Conservation (phyloP, 495 filamentous ascomycete species). For the Neurospora africana region DNA sequence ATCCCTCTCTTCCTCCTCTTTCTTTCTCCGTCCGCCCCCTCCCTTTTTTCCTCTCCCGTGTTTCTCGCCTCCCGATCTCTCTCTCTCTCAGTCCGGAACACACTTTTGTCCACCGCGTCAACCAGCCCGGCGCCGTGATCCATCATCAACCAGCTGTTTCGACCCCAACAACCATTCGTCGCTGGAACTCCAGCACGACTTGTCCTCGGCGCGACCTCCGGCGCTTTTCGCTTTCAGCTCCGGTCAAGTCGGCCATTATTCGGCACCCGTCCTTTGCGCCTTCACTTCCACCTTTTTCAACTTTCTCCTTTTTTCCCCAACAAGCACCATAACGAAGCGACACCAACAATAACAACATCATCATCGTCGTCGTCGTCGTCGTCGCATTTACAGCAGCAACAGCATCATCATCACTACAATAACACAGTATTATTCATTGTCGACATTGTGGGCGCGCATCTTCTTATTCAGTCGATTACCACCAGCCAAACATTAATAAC, state of each 20-base stretch:
- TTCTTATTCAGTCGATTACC: neutral
- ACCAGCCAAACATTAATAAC: neutral
- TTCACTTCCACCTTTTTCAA: neutral
- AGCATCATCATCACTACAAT: neutral
- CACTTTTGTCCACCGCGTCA: neutral
- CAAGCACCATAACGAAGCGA: neutral
- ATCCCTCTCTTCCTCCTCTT: slow-evolving; percentile 1
- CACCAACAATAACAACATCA: neutral
- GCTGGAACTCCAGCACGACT: neutral
- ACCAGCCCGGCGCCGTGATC: neutral
- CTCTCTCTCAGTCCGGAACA: neutral
- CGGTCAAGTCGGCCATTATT: slow-evolving; percentile 4
- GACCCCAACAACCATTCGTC: neutral
- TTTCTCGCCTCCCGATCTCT: neutral
- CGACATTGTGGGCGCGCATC: neutral
- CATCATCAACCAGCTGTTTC: neutral
- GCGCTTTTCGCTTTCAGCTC: slow-evolving; percentile 6
- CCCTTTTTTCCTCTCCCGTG: neutral
- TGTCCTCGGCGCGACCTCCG: slow-evolving; percentile 11
- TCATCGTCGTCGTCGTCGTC: neutral
- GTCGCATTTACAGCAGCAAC: neutral
- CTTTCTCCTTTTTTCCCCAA: neutral
- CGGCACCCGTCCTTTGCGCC: neutral
- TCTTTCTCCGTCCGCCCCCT: neutral
- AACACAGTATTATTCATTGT: neutral